These are phyloP conservation scores for Chlamydomonas incerta DNA, from an alignment of 139 green algal genomes.

Conservation along the genomic window DNA sequence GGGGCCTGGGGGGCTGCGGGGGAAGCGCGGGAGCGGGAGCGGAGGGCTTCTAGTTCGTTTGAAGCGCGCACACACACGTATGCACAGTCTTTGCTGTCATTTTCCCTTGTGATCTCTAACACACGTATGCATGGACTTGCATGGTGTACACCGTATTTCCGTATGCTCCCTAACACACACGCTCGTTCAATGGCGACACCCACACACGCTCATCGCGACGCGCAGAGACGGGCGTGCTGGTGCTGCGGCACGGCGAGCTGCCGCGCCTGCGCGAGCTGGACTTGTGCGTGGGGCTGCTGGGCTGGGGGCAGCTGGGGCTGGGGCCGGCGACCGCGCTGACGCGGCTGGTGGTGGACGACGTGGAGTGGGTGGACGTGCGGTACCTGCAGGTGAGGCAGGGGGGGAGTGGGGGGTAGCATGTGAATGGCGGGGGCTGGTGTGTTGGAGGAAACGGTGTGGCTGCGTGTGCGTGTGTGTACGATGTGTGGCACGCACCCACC, in stretches of 20 bases:
- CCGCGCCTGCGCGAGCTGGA: conserved; percentile 12
- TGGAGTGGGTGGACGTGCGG: conserved; percentile 35
- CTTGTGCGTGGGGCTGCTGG: conserved; percentile 2
- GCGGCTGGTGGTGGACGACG: conserved; percentile 4
- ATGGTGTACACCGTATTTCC: too few species aligned
- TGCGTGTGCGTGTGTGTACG: not conserved
- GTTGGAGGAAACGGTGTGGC: not conserved
- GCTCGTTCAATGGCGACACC: too few species aligned
- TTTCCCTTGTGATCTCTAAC: too few species aligned
- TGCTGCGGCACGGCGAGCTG: conserved; percentile 10
- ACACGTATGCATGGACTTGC: too few species aligned
- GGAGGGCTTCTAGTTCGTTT: too few species aligned
- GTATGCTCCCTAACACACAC: too few species aligned
- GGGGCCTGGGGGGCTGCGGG: too few species aligned
- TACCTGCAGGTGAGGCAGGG: not conserved
- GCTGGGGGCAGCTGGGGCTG: conserved; percentile 12
- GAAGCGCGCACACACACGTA: too few species aligned
- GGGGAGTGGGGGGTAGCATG: not conserved
- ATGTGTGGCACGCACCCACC: too few species aligned
- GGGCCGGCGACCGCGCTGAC: conserved; percentile 1
- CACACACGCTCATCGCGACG: not conserved
- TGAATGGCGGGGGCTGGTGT: not conserved
- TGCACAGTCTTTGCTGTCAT: too few species aligned
- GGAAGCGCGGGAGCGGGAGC: too few species aligned
- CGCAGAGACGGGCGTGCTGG: conserved; percentile 5